Evolutionary conservation across 106 monocot genomes (phyloP).

Genomic region (Dioscorea zingiberensis): DNA sequence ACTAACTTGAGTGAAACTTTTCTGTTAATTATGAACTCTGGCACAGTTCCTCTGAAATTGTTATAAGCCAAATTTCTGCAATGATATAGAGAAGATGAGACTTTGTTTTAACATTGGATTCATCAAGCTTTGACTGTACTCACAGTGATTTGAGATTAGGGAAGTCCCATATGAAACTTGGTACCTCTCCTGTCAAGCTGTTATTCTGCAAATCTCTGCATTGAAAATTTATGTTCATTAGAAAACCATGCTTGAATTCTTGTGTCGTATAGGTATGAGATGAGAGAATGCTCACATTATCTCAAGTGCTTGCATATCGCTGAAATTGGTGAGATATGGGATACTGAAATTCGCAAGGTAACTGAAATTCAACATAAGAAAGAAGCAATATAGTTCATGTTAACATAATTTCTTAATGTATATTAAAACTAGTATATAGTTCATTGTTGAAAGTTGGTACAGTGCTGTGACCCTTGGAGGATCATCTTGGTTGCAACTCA

Average conservation of each 20-base stretch:
- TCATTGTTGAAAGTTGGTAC: not conserved
- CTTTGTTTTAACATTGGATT: too few species aligned
- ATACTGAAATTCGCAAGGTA: not conserved
- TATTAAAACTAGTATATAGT: not conserved
- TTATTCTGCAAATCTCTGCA: constrained; percentile 7
- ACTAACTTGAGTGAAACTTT: constrained; percentile 1
- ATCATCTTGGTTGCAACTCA: constrained; percentile 1
- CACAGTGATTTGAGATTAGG: constrained; percentile 2
- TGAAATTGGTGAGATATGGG: not conserved
- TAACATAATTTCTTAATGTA: not conserved
- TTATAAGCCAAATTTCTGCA: not conserved
- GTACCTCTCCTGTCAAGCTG: not conserved
- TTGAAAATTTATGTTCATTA: not conserved
- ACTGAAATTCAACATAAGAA: not conserved
- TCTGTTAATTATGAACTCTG: not conserved
- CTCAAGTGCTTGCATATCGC: constrained; percentile 3
- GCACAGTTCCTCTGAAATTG: not conserved
- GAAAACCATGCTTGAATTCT: not conserved
- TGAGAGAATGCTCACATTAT: constrained; percentile 1
- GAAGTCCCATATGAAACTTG: not conserved
- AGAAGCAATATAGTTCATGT: not conserved
- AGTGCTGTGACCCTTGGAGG: constrained; percentile 13
- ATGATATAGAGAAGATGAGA: not conserved
- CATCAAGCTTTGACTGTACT: not conserved
- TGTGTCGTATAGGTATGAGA: not conserved